phyloP scores from a whole-genome alignment of 805 yeast species.

The Kregervanrija fluxuum region DNA sequence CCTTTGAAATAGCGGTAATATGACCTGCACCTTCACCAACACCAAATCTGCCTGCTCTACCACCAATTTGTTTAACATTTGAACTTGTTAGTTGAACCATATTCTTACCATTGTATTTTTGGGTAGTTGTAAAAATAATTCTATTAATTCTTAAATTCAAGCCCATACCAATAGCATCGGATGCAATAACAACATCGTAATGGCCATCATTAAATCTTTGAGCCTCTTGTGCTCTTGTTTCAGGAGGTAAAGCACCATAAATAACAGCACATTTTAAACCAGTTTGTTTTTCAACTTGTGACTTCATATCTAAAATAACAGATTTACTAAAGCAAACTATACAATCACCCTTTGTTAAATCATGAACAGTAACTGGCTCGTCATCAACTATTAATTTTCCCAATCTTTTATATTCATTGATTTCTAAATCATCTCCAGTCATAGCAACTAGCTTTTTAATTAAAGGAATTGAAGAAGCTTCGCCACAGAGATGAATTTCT shows the following conservation, averaged over 20 bases:
- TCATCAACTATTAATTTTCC: constrained; percentile 60
- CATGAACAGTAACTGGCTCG: constrained; percentile 28
- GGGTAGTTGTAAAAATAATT: constrained; percentile 60
- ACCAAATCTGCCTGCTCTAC: constrained; percentile 84
- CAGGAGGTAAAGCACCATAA: constrained; percentile 95
- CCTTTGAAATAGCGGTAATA: constrained; percentile 44
- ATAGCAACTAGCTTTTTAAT: constrained; percentile 48
- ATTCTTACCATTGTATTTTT: constrained; percentile 63
- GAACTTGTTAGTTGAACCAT: constrained; percentile 48
- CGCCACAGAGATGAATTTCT: constrained; percentile 92
- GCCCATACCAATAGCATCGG: constrained; percentile 98
- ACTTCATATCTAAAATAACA: constrained; percentile 60
- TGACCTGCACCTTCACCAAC: constrained; percentile 33
- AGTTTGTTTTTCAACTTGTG: constrained; percentile 59
- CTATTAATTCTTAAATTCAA: constrained; percentile 78
- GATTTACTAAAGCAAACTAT: constrained; percentile 79
- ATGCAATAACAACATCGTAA: constrained; percentile 81
- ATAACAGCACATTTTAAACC: constrained; percentile 73
- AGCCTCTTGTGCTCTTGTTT: constrained; percentile 83
- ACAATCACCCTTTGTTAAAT: constrained; percentile 72
- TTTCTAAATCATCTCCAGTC: constrained; percentile 77
- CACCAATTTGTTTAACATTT: constrained; percentile 85
- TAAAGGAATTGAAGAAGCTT: constrained; percentile 70
- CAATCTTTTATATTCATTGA: constrained; percentile 65
- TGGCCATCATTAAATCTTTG: constrained; percentile 68